Base-by-base conservation (phyloP, 1,139 yeast species). In the Diutina scorzettiae region DNA sequence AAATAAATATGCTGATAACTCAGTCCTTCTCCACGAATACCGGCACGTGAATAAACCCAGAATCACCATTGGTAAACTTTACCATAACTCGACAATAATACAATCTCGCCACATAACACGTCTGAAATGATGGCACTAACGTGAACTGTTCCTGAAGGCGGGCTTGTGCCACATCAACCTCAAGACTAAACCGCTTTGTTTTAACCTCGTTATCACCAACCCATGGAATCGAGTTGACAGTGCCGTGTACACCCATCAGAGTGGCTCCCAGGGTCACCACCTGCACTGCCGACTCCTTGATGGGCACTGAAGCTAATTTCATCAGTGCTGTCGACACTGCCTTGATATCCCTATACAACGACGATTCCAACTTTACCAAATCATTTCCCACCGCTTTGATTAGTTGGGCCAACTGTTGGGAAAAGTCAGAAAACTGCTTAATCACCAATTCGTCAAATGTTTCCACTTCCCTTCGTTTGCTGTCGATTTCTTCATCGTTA, bases 91-190 rank as follows among this genome's bases (percentile, higher is more conserved):
- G 57, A 27, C 64, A 46, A 45, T 62, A 63, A 46, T 66, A 66
- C 8, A 64, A 37, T 37, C 72, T 49, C 2, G 68, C 57, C 46
- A 63, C 43, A 29, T 57, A 53, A 46, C 71, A 66, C 8, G 51
- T 47, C 49, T 66, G 71, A 48, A 66, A 66, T 41, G 62, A 67
- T 0, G 72, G 72, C 4, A 64, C 55, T 19, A 66, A 51, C 39
- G 63, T 59, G 42, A 62, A 59, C n/a, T 58, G 58, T 24, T 49
- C 51, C 28, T 47, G 47, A n/a, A 27, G 28, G 34, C 48, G 45
- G 19, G 46, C 45, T 31, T 53, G 51, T 16, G 46, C 44, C 28
- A 57, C 46, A 41, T 60, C 62, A 3, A 60, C 47, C 18, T 47
- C 51, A 5, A 60, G 45, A 19, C 48, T 49, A 14, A 34, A 34